Evolutionary conservation across 495 filamentous ascomycete genomes (phyloP).

Genomic region (Delitschia confertaspora): DNA sequence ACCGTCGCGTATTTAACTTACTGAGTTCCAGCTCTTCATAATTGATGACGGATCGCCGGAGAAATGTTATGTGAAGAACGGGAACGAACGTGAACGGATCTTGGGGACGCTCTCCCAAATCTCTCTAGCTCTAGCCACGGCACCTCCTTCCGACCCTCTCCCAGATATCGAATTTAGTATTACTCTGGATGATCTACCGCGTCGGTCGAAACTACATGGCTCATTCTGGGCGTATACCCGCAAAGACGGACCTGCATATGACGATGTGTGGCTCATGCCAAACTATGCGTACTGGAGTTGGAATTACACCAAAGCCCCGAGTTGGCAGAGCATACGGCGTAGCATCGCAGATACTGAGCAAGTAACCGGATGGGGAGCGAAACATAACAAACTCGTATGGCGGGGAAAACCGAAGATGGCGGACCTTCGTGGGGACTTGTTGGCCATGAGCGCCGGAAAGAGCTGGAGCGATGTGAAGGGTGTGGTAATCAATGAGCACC

Average conservation of each 20-base stretch:
- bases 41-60: slow-evolving; percentile 12
- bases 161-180: slow-evolving; percentile 19
- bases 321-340: slow-evolving; percentile 18
- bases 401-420: slow-evolving; percentile 32
- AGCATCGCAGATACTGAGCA: slow-evolving; percentile 10
- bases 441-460: slow-evolving; percentile 32
- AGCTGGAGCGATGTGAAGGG: slow-evolving; percentile 44
- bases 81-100: slow-evolving; percentile 20
- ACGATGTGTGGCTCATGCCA: slow-evolving; percentile 19
- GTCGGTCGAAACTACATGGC: slow-evolving; percentile 7
- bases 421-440: slow-evolving; percentile 39
- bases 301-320: slow-evolving; percentile 21
- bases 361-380: slow-evolving; percentile 5
- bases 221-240: slow-evolving; percentile 15
- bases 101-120: slow-evolving; percentile 19
- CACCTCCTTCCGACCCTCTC: slow-evolving; percentile 13
- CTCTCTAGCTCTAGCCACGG: slow-evolving; percentile 8
- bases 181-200: slow-evolving; percentile 16
- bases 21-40: slow-evolving; percentile 11
- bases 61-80: slow-evolving; percentile 16
- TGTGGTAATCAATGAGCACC: slow-evolving; percentile 28
- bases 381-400: slow-evolving; percentile 15
- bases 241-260: slow-evolving; percentile 4
- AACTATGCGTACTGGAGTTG: slow-evolving; percentile 25
- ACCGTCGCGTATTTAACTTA: not conserved